A percentile compares a stretch with the other conserved stretches of the same genome.
phyloP scores from a whole-genome alignment of 768 basidiomycete species.

The Suillus weaverae region DNA sequence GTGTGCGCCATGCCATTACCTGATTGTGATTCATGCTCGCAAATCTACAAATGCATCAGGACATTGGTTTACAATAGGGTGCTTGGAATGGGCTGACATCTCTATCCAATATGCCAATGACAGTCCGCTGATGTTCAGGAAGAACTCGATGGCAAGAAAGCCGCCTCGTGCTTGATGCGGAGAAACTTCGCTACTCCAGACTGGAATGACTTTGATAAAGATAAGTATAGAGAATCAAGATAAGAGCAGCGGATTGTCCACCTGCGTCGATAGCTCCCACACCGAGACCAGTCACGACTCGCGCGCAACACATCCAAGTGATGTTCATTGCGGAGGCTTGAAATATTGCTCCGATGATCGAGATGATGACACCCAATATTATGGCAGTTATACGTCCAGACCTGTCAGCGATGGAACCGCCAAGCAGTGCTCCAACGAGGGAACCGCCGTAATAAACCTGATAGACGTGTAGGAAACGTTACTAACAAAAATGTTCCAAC shows the following conservation, averaged over 20 bases:
- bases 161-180: constrained; percentile 9
- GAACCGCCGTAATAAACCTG: constrained; percentile 3
- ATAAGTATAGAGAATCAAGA: neutral
- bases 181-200: constrained; percentile 10
- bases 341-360: constrained; percentile 7
- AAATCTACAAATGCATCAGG: neutral
- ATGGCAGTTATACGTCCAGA: constrained; percentile 10
- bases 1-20: constrained; percentile 10
- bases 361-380: constrained; percentile 7
- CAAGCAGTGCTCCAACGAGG: constrained; percentile 5
- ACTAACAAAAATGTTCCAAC: neutral
- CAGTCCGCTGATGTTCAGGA: constrained; percentile 8
- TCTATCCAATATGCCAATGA: constrained; percentile 12
- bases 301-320: constrained; percentile 12
- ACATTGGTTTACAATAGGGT: neutral
- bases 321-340: constrained; percentile 11
- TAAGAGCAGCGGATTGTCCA: neutral
- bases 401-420: constrained; percentile 6
- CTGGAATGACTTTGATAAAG: constrained; percentile 5
- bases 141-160: constrained; percentile 10
- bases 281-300: constrained; percentile 8
- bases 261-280: constrained; percentile 11
- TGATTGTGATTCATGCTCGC: constrained; percentile 5
- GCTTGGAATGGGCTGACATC: neutral
- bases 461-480: neutral